These are phyloP conservation scores for Nannochloropsis salina DNA, from an alignment of 108 stramenopile species.

Conservation along the genomic window DNA sequence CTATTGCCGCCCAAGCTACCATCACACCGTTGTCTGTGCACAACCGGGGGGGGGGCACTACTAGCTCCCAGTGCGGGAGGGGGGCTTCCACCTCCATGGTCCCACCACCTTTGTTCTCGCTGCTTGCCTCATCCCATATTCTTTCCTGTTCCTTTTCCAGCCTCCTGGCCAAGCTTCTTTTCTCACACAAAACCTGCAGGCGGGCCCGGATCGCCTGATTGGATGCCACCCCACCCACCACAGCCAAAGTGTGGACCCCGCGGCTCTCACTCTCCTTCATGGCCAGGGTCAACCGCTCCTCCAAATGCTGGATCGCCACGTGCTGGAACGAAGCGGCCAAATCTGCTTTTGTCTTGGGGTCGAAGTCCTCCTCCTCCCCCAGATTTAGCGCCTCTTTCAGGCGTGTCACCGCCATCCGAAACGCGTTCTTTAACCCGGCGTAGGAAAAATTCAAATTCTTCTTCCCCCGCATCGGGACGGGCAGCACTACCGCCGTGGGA, in stretches of 20 bases:
- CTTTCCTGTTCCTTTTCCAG: neutral
- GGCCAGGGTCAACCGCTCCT: conserved; percentile 70
- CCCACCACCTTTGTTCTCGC: conserved; percentile 11
- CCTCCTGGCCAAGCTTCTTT: conserved; percentile 25
- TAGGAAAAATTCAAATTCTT: conserved; percentile 91
- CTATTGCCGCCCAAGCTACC: conserved; percentile 87
- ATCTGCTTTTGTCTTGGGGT: conserved; percentile 58
- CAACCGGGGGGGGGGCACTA: conserved; percentile 79
- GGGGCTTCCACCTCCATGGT: neutral
- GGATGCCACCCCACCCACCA: conserved; percentile 95
- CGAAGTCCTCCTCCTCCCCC: conserved; percentile 32
- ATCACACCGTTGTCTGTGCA: conserved; percentile 94
- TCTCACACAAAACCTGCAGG: conserved; percentile 58
- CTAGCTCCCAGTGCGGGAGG: conserved; percentile 64
- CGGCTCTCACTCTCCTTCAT: conserved; percentile 61
- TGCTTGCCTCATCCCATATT: neutral
- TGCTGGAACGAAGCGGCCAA: conserved; percentile 88
- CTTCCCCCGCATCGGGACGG: conserved; percentile 74
- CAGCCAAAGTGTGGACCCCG: conserved; percentile 69
- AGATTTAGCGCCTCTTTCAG: conserved; percentile 57
- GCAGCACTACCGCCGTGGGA: conserved; percentile 62
- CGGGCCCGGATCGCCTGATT: conserved; percentile 76
- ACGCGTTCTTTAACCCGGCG: conserved; percentile 84
- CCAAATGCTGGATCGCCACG: conserved; percentile 81
- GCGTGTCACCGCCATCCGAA: conserved; percentile 64